Base-by-base conservation (phyloP, 2,329 filamentous ascomycete species). In the Talaromyces islandicus region DNA sequence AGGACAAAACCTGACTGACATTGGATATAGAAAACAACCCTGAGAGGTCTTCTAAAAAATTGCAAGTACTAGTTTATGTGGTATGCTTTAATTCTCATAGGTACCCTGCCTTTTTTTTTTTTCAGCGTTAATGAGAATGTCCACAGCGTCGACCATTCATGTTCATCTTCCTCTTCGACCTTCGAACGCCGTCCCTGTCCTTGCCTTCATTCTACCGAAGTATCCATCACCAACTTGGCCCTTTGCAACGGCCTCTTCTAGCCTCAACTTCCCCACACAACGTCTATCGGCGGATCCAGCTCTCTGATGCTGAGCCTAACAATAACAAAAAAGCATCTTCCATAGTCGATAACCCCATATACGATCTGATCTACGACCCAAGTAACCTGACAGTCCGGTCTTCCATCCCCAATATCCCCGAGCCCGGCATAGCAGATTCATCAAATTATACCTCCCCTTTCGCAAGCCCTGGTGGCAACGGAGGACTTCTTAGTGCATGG, bases 391-490 rank as follows among this genome's bases (percentile, higher is more conserved):
- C 84, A 0, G 73, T 87, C 4, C 83, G 85, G 60, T 83, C 83
- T 21, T 84, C 80, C n/a, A 79, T 88, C 19, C 85, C 85, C 7
- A 86, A 87, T 64, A 87, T 88, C 57, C 84, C 85, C 0, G 77
- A 83, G 24, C 81, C 83, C 0, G 78, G 74, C 71, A 5, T 70
- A 46, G 60, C 64, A 35, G 63, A 60, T 6, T 11, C n/a, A 12
- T 21, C 46, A 12, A 29, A 14, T 27, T 52, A 52, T 21, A 7
- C 14, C 12, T 52, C 48, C 27, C 48, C 48, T 17, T 52, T 27
- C 19, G 9, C 52, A 35, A 41, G n/a, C 62, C 21, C 63, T 53
- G 43, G 19, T 56, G 41, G 48, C 60, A 46, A 30, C 24, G 48
- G 48, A 29, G n/a, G n/a, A n/a, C n/a, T n/a, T n/a, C 48, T 29